phyloP scores from a whole-genome alignment of 2,329 filamentous ascomycete genomes.

The Pyricularia pennisetigena region DNA sequence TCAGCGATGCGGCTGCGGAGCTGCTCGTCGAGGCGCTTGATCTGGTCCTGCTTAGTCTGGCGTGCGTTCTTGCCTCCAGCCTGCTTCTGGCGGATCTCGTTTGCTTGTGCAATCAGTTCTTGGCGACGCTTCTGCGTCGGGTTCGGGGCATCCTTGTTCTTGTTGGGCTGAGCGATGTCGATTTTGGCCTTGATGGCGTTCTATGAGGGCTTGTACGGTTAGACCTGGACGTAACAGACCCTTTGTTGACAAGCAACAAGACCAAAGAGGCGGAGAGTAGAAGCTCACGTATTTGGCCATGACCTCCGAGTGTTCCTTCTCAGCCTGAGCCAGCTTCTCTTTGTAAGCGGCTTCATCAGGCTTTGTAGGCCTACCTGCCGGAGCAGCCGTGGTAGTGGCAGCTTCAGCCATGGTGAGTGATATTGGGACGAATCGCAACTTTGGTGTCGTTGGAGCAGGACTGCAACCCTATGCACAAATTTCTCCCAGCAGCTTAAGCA shows the following conservation, averaged over 20 bases:
- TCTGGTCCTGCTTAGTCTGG: slow-evolving; percentile 70
- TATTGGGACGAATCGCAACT: not conserved
- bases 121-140: slow-evolving; percentile 74
- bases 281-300: slow-evolving; percentile 45
- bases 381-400: slow-evolving; percentile 33
- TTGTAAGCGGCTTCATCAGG: slow-evolving; percentile 84
- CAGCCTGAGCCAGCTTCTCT: slow-evolving; percentile 64
- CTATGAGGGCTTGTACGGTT: slow-evolving; percentile 35
- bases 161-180: slow-evolving; percentile 66
- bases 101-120: slow-evolving; percentile 74
- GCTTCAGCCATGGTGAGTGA: slow-evolving; percentile 33
- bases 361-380: slow-evolving; percentile 61
- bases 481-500: not conserved
- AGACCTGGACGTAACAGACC: not conserved
- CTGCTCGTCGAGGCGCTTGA: slow-evolving; percentile 85
- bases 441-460: not conserved
- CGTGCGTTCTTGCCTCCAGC: slow-evolving; percentile 77
- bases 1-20: slow-evolving; percentile 77
- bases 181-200: slow-evolving; percentile 83
- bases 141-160: slow-evolving; percentile 67
- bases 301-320: slow-evolving; percentile 75
- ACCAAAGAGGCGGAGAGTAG: not conserved
- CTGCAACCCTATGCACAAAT: not conserved
- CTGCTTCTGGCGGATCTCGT: slow-evolving; percentile 80
- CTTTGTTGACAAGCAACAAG: not conserved